These are phyloP conservation scores for Spergularia marina DNA, from an alignment of 148 eudicot genomes.

Conservation along the genomic window DNA sequence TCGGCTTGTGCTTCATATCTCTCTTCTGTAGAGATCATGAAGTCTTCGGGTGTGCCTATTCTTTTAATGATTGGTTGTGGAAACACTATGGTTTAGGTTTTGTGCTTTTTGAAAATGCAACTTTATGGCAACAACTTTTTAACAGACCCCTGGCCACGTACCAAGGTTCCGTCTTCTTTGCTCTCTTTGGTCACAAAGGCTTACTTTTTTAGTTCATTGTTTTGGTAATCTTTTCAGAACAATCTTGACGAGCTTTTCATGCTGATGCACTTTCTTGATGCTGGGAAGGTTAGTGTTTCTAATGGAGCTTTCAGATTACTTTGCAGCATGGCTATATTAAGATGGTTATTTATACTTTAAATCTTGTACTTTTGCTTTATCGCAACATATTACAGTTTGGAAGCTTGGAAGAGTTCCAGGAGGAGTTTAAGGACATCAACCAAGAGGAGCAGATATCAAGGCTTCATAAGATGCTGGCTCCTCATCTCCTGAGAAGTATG, in stretches of 20 bases:
- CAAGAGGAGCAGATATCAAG: conserved; percentile 97
- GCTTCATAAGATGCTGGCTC: conserved; percentile 96
- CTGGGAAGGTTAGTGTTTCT: conserved; percentile 81
- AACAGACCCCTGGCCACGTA: too few species aligned
- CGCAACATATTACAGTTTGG: conserved; percentile 53
- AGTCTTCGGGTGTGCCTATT: neutral
- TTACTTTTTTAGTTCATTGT: conserved; percentile 11
- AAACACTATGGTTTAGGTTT: neutral
- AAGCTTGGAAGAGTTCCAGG: conserved; percentile 95
- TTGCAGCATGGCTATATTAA: conserved; percentile 6
- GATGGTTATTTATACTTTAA: neutral
- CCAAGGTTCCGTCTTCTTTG: neutral
- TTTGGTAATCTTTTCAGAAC: conserved; percentile 56
- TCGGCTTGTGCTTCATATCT: neutral
- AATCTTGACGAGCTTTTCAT: conserved; percentile 98
- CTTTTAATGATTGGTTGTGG: neutral
- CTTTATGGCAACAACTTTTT: neutral
- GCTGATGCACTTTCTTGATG: conserved; percentile 99
- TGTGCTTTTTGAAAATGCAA: neutral
- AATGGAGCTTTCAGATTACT: conserved; percentile 9
- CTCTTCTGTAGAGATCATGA: conserved; percentile 7
- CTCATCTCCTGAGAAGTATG: conserved; percentile 95
- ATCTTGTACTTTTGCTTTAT: conserved; percentile 8
- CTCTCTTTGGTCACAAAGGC: neutral
- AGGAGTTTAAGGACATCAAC: conserved; percentile 95